These are phyloP conservation scores for Musa schizocarpa DNA, from an alignment of 176 grass and related monocot genomes.

Conservation along the genomic window DNA sequence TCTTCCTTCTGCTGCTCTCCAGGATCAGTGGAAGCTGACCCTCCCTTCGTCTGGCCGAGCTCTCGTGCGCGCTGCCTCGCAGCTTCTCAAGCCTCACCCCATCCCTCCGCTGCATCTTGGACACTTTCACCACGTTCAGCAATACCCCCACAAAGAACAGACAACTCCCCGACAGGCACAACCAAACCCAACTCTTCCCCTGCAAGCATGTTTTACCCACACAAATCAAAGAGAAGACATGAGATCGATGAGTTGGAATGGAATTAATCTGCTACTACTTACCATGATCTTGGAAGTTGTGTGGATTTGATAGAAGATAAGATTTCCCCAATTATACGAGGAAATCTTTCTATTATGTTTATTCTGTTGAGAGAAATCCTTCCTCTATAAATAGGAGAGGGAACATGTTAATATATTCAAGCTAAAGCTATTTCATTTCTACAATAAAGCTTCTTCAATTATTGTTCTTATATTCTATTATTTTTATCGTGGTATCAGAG, in stretches of 20 bases:
- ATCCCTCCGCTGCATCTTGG: slow-evolving; percentile 80
- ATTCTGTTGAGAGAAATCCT: too few relatives aligned
- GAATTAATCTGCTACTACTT: not conserved
- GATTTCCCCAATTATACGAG: too few relatives aligned
- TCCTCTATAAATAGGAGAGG: too few relatives aligned
- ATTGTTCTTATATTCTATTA: too few relatives aligned
- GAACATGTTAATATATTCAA: too few relatives aligned
- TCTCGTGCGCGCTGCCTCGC: slow-evolving; percentile 48
- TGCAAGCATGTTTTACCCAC: slow-evolving; percentile 15
- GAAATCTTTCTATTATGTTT: too few relatives aligned
- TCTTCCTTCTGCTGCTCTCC: slow-evolving; percentile 29
- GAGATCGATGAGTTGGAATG: not conserved
- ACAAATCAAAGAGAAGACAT: not conserved
- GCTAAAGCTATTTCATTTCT: too few relatives aligned
- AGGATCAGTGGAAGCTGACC: slow-evolving; percentile 74
- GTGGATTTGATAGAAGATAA: not conserved
- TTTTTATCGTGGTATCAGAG: too few relatives aligned
- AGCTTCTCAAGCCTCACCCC: slow-evolving; percentile 65
- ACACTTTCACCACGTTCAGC: slow-evolving; percentile 79
- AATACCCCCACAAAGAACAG: slow-evolving; percentile 48
- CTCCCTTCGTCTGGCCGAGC: slow-evolving; percentile 42
- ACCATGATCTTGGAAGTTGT: slow-evolving; percentile 28
- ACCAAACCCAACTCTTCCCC: slow-evolving; percentile 56
- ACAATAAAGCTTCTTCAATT: too few relatives aligned
- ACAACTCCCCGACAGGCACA: slow-evolving; percentile 46